phyloP scores from a whole-genome alignment of 2,329 filamentous ascomycete species.

The Lachnellula suecica region DNA sequence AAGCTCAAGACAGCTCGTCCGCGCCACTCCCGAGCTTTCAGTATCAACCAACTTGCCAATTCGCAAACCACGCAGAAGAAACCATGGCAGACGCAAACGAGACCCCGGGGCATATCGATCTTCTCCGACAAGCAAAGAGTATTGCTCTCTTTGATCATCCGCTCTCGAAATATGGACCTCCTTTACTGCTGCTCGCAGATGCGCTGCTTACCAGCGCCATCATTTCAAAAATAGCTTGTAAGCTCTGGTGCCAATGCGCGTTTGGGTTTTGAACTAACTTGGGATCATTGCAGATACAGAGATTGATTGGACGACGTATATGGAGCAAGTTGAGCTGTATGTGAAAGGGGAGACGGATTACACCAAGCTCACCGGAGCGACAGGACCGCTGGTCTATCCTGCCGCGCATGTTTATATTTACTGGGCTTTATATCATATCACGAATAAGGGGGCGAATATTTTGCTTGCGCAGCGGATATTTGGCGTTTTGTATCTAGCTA shows the following conservation, averaged over 20 bases:
- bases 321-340: constrained; percentile 85
- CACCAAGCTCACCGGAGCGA: constrained; percentile 78
- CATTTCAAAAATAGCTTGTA: constrained; percentile 31
- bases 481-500: constrained; percentile 72
- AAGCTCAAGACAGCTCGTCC: no score
- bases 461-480: constrained; percentile 82
- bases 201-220: constrained; percentile 28
- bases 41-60: neutral
- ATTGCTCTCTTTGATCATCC: constrained; percentile 28
- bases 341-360: constrained; percentile 87
- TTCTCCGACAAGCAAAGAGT: constrained; percentile 22
- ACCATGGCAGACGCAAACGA: constrained; percentile 9
- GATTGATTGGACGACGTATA: constrained; percentile 97
- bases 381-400: constrained; percentile 92
- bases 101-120: constrained; percentile 7
- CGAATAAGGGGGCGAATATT: constrained; percentile 74
- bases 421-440: constrained; percentile 73
- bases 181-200: constrained; percentile 27
- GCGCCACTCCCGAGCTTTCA: no score
- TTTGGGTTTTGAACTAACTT: neutral
- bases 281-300: constrained; percentile 70
- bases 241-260: neutral
- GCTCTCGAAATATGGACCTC: constrained; percentile 26
- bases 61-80: neutral
- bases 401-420: constrained; percentile 94